A percentile compares a stretch with the other conserved stretches of the same genome.
These are phyloP conservation scores for Immersiporthe knoxdaviesiana DNA, from an alignment of 2,329 filamentous ascomycete species.

Conservation along the genomic window DNA sequence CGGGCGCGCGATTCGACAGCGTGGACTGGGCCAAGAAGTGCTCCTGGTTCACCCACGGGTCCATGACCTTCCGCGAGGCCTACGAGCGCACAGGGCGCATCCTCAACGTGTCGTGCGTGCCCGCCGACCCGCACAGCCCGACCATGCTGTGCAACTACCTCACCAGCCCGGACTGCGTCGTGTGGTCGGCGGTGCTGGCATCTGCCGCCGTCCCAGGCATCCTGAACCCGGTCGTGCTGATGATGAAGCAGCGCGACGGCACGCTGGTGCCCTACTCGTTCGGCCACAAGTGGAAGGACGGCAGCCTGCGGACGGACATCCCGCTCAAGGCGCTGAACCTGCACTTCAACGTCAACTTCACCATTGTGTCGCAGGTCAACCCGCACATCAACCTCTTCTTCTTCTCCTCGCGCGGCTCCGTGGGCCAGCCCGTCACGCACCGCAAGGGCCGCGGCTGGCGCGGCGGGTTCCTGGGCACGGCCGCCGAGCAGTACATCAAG, in stretches of 20 bases:
- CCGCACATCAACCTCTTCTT: slow-evolving; percentile 99
- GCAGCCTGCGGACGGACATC: slow-evolving; percentile 90
- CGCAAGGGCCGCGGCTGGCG: slow-evolving; percentile 93
- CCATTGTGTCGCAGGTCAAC: slow-evolving; percentile 86
- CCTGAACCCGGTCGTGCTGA: slow-evolving; percentile 89
- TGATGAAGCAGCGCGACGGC: slow-evolving; percentile 82
- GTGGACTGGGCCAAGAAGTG: slow-evolving; percentile 86
- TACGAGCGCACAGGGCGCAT: slow-evolving; percentile 93
- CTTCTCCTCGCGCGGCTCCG: slow-evolving; percentile 90
- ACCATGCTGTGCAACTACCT: slow-evolving; percentile 94
- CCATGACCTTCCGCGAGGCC: slow-evolving; percentile 91
- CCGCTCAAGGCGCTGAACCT: slow-evolving; percentile 92
- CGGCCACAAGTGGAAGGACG: slow-evolving; percentile 99
- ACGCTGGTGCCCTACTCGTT: slow-evolving; percentile 88
- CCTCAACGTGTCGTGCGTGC: slow-evolving; percentile 93
- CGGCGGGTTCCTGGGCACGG: slow-evolving; percentile 90
- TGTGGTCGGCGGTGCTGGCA: slow-evolving; percentile 95
- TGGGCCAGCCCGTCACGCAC: slow-evolving; percentile 92
- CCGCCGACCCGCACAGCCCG: slow-evolving; percentile 90
- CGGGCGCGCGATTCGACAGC: slow-evolving; percentile 91
- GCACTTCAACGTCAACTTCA: slow-evolving; percentile 98
- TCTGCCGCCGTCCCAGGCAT: slow-evolving; percentile 96
- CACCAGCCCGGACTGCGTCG: slow-evolving; percentile 93
- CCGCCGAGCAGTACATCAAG: slow-evolving; percentile 92
- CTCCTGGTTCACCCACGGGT: slow-evolving; percentile 89